These are phyloP conservation scores for Allium fistulosum DNA, from an alignment of 106 monocot species.

Conservation along the genomic window DNA sequence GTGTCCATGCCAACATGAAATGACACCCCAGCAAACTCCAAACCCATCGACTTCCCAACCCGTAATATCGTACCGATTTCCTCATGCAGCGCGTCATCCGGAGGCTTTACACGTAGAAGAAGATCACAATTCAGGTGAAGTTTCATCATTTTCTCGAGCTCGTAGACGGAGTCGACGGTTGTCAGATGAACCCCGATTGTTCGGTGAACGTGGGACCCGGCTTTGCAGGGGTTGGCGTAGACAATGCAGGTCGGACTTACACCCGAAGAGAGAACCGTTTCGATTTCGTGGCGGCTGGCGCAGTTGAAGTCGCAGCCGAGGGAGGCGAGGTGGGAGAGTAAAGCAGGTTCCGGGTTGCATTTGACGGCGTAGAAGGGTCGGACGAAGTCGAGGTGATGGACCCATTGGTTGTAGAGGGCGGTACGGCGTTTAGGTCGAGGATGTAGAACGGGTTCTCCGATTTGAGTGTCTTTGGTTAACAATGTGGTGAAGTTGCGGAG, in stretches of 20 bases:
- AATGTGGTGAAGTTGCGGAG: too few relatives aligned
- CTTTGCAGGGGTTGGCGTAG: constrained; percentile 30
- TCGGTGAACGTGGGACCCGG: constrained; percentile 13
- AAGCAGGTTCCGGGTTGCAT: constrained; percentile 14
- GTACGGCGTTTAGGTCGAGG: constrained; percentile 6
- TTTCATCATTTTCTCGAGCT: constrained; percentile 9
- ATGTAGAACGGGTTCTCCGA: constrained; percentile 12
- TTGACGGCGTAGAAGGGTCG: constrained; percentile 18
- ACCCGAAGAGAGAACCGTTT: constrained; percentile 4
- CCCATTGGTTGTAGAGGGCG: constrained; percentile 8
- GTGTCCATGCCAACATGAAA: constrained; percentile 21
- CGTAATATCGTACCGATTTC: constrained; percentile 6
- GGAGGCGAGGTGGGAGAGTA: constrained; percentile 7
- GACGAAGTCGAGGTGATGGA: neutral
- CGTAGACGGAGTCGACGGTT: constrained; percentile 9
- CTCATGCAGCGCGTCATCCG: neutral
- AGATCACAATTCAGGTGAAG: constrained; percentile 10
- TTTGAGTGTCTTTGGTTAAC: neutral
- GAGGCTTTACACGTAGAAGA: constrained; percentile 6
- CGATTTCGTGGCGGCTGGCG: constrained; percentile 22
- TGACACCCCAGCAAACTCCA: constrained; percentile 7
- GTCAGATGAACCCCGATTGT: constrained; percentile 1
- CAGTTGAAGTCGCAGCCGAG: constrained; percentile 19
- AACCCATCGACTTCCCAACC: neutral
- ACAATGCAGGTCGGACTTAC: constrained; percentile 7